A percentile compares a stretch with the other conserved stretches of the same genome.
These are phyloP conservation scores for Heritiera fomes DNA, from an alignment of 345 rosid genomes.

Conservation along the genomic window DNA sequence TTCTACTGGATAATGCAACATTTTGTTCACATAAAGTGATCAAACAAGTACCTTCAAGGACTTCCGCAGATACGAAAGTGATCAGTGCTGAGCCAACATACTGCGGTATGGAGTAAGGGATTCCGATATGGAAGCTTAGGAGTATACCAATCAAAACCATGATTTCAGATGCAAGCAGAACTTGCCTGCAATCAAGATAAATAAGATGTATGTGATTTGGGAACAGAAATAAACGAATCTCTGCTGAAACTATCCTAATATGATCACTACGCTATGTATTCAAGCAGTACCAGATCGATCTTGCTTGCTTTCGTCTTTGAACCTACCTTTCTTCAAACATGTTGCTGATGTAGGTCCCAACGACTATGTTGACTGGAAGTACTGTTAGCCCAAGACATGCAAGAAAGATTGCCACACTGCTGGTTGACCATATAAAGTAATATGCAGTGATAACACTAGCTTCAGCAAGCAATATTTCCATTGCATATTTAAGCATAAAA, in stretches of 20 bases:
- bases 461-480: conserved; percentile 87
- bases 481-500: conserved; percentile 83
- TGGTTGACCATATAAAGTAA: conserved; percentile 73
- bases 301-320: background rate
- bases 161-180: conserved; percentile 68
- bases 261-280: background rate
- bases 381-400: conserved; percentile 78
- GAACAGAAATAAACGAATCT: background rate
- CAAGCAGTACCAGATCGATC: background rate
- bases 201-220: background rate
- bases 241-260: background rate
- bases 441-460: conserved; percentile 67
- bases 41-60: conserved; percentile 50
- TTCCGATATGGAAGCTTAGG: conserved; percentile 45
- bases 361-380: conserved; percentile 69
- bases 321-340: conserved; percentile 80
- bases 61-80: conserved; percentile 59
- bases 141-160: conserved; percentile 53
- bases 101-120: conserved; percentile 54
- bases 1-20: background rate
- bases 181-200: conserved; percentile 53
- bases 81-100: conserved; percentile 50
- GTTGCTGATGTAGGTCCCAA: conserved; percentile 79
- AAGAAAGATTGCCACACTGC: conserved; percentile 67
- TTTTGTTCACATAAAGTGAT: background rate